Base-by-base conservation (phyloP, 2,329 filamentous ascomycete genomes). In the Stachybotrys chlorohalonatus region DNA sequence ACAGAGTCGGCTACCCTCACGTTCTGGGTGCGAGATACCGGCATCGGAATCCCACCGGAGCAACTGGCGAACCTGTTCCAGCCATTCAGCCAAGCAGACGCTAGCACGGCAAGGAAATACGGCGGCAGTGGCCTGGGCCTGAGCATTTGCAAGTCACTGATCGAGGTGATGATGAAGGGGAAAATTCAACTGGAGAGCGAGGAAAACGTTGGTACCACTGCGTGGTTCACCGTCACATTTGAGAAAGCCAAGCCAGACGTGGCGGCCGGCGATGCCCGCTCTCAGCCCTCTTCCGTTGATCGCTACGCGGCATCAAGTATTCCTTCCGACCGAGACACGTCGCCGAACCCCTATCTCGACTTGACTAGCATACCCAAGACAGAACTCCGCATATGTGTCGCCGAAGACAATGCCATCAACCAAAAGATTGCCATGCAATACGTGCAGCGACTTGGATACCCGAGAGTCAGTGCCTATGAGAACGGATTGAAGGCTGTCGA, bases 351-450 rank as follows among this genome's bases (percentile, higher is more conserved):
- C 4, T 79, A 81, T 56, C 72, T 85, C 24, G 86, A 91, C 65
- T 78, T 96, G 5, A 86, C 85, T 16, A 78, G 79, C 55, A 81
- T 96, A 7, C 84, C 88, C 8, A 85, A 89, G 55, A 83, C 91
- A 49, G 79, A 95, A 54, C 77, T 97, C 32, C 86, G 90, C 36
- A 86, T 97, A 32, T 96, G 91, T 69, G 93, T 97, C 55, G 93
- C 93, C 0, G 93, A 97, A 66, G 93, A 97, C 73, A 96, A 96
- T 61, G 83, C 87, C 3, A 95, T 96, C 74, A 96, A 96, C 63
- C 89, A 95, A 66, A 90, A 89, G 68, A 96, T 96, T 61, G 92
- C 92, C 1, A 90, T 96, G 52, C 90, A 91, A 61, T 96, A 95
- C 62, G 88, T 95, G 54, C 84, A 86, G 61, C 88, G 90, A 55